phyloP scores from a whole-genome alignment of 768 basidiomycete species.

The Tricholoma bakamatsutake region DNA sequence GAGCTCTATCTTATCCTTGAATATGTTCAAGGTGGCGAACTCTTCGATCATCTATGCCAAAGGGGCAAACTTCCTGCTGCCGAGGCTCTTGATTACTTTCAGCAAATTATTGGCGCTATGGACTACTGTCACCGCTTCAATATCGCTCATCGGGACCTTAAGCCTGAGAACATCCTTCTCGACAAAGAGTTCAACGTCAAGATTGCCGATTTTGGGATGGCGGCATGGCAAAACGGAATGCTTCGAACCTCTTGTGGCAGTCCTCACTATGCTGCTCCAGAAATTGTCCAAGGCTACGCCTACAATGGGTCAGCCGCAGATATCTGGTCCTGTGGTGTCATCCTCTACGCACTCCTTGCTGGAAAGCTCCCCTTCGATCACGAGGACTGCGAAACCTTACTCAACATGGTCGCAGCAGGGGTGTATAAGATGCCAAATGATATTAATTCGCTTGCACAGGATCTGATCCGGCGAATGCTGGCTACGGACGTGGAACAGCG shows the following conservation, averaged over 20 bases:
- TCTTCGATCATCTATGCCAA: constrained; percentile 87
- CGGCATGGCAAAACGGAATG: constrained; percentile 71
- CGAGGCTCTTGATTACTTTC: constrained; percentile 84
- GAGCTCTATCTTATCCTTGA: constrained; percentile 91
- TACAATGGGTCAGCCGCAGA: constrained; percentile 89
- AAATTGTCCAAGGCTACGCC: constrained; percentile 75
- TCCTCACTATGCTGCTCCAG: constrained; percentile 93
- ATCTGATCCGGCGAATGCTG: constrained; percentile 79
- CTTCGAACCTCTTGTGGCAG: constrained; percentile 88
- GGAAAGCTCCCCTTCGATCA: constrained; percentile 93
- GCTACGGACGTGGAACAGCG: constrained; percentile 65
- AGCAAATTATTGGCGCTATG: constrained; percentile 88
- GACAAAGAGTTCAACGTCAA: constrained; percentile 85
- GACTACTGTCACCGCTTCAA: constrained; percentile 94
- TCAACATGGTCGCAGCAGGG: constrained; percentile 75
- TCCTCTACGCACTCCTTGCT: constrained; percentile 82
- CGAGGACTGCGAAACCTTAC: constrained; percentile 70
- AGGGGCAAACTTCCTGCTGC: constrained; percentile 62
- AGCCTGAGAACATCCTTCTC: constrained; percentile 90
- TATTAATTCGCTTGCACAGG: constrained; percentile 64
- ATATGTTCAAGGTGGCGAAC: constrained; percentile 91
- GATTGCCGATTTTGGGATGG: constrained; percentile 97
- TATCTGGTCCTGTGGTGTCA: constrained; percentile 96
- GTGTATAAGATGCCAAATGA: constrained; percentile 67
- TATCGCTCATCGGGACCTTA: constrained; percentile 90